Percentiles rank a stretch among this genome's conserved stretches.
Conservation (phyloP, 2,329 filamentous ascomycete species). For the Nemania serpens region DNA sequence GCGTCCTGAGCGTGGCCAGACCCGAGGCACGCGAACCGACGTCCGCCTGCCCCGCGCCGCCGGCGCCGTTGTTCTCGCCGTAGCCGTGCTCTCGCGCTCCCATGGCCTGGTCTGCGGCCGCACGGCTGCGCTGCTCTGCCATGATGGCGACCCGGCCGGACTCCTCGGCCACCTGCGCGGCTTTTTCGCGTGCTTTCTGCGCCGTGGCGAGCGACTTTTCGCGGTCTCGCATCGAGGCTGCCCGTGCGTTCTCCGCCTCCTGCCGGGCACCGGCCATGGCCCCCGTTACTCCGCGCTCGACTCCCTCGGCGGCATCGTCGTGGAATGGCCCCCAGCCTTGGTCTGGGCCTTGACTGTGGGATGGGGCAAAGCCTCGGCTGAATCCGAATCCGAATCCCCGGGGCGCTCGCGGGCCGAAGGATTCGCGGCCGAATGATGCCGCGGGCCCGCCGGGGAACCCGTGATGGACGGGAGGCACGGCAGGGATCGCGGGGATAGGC, state of each 20-base stretch:
- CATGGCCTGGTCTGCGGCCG: background rate
- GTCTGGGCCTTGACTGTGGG: background rate
- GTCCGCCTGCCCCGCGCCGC: background rate
- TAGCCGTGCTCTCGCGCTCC: background rate
- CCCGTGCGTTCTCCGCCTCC: background rate
- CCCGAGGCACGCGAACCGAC: background rate
- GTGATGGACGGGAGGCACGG: background rate
- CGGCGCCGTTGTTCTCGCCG: slow-evolving; percentile 4
- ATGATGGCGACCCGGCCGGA: background rate
- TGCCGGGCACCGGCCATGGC: background rate
- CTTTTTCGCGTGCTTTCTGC: background rate
- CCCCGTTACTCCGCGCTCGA: background rate
- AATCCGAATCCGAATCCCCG: background rate
- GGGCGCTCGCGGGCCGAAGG: background rate
- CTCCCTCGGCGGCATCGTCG: background rate
- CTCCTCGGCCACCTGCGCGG: background rate
- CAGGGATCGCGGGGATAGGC: background rate
- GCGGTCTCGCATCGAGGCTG: background rate
- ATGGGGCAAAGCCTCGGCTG: background rate
- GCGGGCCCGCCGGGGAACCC: background rate
- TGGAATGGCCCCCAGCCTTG: background rate
- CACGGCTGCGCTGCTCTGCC: background rate
- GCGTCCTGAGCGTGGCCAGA: slow-evolving; percentile 18
- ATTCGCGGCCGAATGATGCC: slow-evolving; percentile 2
- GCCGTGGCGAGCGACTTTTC: slow-evolving; percentile 1